Base-by-base conservation (phyloP, 2,329 filamentous ascomycete genomes). In the Akanthomyces muscarius region DNA sequence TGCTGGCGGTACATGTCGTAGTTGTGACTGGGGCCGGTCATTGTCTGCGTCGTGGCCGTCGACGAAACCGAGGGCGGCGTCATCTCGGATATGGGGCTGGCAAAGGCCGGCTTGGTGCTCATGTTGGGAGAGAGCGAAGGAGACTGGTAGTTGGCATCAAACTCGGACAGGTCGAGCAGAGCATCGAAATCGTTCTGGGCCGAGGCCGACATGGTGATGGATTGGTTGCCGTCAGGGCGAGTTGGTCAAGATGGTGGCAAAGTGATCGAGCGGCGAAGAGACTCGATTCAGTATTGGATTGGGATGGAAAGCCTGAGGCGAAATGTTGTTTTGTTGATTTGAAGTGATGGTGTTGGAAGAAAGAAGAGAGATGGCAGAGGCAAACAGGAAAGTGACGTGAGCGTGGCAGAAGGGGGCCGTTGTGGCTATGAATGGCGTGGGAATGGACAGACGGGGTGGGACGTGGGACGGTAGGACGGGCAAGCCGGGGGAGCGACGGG, bases 1-100 rank as follows among this genome's bases (percentile, higher is more conserved):
- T 97, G 93, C 75, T 99, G 95, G 79, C 92, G 91, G 80, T 97
- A 96, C 72, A 91, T 87, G 71, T 92, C 91, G 81, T 98, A 98
- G 77, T 96, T 91, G 79, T 97, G 93, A 76, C 92, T 97, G 10
- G 95, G 94, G 42, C 87, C 91, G 54, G 86, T 87, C 71, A 93
- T 85, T 23, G 83, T 86, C 38, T 84, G 83, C 65, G 88, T 84
- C 30, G 71, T 75, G 61, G 80, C 77, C 8, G 83, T 75, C 21
- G 85, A 75, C 63, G 88, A 75, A 42, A 79, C 76, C 4, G 80
- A 77, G n/a, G 85, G 82, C 5, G 85, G 81, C 50, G 83, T 77
- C 59, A 83, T 81, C 66, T 80, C 77, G 5, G 83, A 77, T 8
- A 82, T 73, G 8, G 84, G 79, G 68, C 79, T 81, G 51, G 79